Percentiles rank a stretch among this genome's conserved stretches.
These are phyloP conservation scores for Tetrahymena malaccensis DNA, from an alignment of 73 alveolate species.

Conservation along the genomic window DNA sequence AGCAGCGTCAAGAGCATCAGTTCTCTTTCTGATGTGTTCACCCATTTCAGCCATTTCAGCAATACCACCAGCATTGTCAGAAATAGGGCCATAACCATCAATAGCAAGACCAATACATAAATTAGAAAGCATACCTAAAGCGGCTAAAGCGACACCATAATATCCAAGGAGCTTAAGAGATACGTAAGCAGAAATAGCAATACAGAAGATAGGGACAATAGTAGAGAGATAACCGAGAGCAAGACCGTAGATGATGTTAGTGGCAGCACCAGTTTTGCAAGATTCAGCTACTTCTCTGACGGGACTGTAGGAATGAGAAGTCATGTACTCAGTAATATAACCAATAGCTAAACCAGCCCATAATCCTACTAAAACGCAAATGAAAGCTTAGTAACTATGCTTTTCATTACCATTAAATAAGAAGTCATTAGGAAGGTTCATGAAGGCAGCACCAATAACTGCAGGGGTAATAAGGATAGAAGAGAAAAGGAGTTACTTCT, in stretches of 20 bases:
- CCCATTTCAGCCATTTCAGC: conserved; percentile 91
- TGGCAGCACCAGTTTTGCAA: conserved; percentile 94
- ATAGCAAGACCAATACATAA: conserved; percentile 85
- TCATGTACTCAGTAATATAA: conserved; percentile 77
- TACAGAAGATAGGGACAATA: conserved; percentile 70
- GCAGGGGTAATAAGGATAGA: conserved; percentile 55
- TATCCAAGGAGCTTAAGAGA: conserved; percentile 58
- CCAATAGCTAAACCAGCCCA: conserved; percentile 88
- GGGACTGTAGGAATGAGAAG: conserved; percentile 87
- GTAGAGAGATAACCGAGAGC: conserved; percentile 87
- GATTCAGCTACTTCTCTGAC: conserved; percentile 84
- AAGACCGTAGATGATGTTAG: conserved; percentile 87
- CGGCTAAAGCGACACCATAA: conserved; percentile 94
- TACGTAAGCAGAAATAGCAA: conserved; percentile 66
- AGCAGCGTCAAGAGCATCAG: conserved; percentile 97
- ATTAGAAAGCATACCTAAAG: conserved; percentile 94
- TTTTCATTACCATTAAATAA: conserved; percentile 20
- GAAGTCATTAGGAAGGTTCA: conserved; percentile 58
- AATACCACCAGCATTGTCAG: conserved; percentile 98
- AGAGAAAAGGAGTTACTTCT: conserved; percentile 36
- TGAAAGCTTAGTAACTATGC: conserved; percentile 36
- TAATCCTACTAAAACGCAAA: conserved; percentile 65
- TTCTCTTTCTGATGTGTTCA: conserved; percentile 73
- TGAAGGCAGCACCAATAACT: conserved; percentile 21
- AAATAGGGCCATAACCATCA: conserved; percentile 92